phyloP scores from a whole-genome alignment of 2,329 filamentous ascomycete species.

The Parastagonospora avenae region DNA sequence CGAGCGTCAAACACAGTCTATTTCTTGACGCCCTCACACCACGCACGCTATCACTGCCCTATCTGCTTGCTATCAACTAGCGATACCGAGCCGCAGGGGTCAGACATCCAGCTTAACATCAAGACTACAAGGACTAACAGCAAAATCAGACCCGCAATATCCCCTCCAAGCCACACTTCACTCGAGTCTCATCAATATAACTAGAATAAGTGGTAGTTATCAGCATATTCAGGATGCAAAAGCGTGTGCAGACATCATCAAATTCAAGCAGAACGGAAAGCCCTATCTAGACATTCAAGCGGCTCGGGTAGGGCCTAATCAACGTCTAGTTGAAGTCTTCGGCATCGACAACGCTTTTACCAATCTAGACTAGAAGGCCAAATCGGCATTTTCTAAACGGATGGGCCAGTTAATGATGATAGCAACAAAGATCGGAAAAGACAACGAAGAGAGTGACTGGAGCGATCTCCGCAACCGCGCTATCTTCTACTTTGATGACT shows the following conservation, averaged over 20 bases:
- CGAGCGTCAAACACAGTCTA: too few relatives aligned
- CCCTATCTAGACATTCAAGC: background rate
- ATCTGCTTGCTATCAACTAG: too few relatives aligned
- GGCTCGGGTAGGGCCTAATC: background rate
- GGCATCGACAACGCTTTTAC: slow-evolving; percentile 1
- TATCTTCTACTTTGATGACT: background rate
- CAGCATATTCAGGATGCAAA: background rate
- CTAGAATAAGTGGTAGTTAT: too few relatives aligned
- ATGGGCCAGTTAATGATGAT: background rate
- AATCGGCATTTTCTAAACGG: too few relatives aligned
- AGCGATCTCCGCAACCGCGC: background rate
- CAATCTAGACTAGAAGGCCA: background rate
- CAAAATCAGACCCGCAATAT: too few relatives aligned
- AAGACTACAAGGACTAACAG: too few relatives aligned
- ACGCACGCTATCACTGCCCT: too few relatives aligned
- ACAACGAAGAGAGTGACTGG: background rate
- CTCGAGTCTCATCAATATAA: too few relatives aligned
- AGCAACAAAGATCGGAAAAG: background rate
- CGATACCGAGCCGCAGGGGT: too few relatives aligned
- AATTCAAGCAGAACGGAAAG: background rate
- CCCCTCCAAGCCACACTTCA: too few relatives aligned
- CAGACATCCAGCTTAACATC: too few relatives aligned
- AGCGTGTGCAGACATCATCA: background rate
- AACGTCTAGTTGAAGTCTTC: background rate
- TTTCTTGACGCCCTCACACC: too few relatives aligned